Evolutionary conservation across 176 grass and related monocot species (phyloP).

Genomic region (Carex myosuroides): DNA sequence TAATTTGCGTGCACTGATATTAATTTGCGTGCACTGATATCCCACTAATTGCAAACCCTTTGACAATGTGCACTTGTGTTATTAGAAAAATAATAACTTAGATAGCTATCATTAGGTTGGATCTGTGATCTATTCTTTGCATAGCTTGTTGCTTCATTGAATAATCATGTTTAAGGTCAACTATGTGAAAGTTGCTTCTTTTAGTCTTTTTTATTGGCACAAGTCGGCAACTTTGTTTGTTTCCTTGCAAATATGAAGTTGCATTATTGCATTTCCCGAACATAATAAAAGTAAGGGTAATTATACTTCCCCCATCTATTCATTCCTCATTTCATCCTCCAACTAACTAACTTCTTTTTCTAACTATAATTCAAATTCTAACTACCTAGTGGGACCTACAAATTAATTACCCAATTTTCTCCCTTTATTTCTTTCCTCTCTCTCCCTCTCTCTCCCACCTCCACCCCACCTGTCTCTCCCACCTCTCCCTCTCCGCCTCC

Average conservation of each 20-base stretch:
- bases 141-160: not conserved
- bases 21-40: constrained; percentile 1
- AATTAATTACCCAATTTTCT: too few relatives aligned
- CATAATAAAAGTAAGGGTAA: not conserved
- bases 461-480: too few relatives aligned
- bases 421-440: too few relatives aligned
- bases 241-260: not conserved
- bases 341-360: too few relatives aligned
- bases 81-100: constrained; percentile 9
- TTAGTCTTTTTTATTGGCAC: not conserved
- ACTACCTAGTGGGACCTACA: too few relatives aligned
- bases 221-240: not conserved
- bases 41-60: not conserved
- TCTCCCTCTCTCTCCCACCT: too few relatives aligned
- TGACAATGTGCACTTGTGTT: not conserved
- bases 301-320: too few relatives aligned
- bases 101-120: constrained; percentile 10
- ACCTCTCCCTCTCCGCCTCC: too few relatives aligned
- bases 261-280: not conserved
- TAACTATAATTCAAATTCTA: too few relatives aligned
- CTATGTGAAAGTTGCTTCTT: not conserved
- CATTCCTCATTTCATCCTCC: too few relatives aligned
- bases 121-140: not conserved
- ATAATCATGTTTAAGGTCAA: not conserved
- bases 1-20: constrained; percentile 1